Evolutionary conservation across 2,329 filamentous ascomycete species (phyloP).

Genomic region (Fusarium sp.): DNA sequence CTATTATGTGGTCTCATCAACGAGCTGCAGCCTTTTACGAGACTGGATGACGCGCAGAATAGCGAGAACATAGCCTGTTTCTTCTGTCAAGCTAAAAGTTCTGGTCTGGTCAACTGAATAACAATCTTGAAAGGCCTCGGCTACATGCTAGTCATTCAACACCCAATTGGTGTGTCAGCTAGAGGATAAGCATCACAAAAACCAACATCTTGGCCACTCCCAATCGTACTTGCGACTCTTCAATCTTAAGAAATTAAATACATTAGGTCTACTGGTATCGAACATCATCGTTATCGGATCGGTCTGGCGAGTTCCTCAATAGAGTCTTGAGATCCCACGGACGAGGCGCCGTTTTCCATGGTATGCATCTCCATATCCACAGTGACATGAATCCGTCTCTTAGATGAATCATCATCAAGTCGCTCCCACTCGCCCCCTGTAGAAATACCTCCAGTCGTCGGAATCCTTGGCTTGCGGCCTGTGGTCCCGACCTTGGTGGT

Average conservation of each 20-base stretch:
- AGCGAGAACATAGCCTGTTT: conserved; percentile 36
- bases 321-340: background rate
- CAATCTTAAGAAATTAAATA: background rate
- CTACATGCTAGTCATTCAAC: conserved; percentile 48
- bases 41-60: fast-evolving
- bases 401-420: background rate
- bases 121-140: conserved; percentile 55
- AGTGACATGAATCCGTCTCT: background rate
- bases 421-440: background rate
- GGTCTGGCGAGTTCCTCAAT: background rate
- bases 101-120: conserved; percentile 46
- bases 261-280: fast-evolving
- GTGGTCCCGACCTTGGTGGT: background rate
- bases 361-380: background rate
- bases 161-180: conserved; percentile 48
- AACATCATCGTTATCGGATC: background rate
- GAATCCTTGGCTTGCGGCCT: background rate
- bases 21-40: background rate
- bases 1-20: conserved; percentile 42
- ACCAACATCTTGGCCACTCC: too few relatives aligned
- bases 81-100: conserved; percentile 50
- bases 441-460: background rate
- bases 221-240: too few relatives aligned
- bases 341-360: background rate
- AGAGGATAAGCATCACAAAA: fast-evolving